Conservation (phyloP, 352 stramenopile species). For the Elongisporangium prolatum region DNA sequence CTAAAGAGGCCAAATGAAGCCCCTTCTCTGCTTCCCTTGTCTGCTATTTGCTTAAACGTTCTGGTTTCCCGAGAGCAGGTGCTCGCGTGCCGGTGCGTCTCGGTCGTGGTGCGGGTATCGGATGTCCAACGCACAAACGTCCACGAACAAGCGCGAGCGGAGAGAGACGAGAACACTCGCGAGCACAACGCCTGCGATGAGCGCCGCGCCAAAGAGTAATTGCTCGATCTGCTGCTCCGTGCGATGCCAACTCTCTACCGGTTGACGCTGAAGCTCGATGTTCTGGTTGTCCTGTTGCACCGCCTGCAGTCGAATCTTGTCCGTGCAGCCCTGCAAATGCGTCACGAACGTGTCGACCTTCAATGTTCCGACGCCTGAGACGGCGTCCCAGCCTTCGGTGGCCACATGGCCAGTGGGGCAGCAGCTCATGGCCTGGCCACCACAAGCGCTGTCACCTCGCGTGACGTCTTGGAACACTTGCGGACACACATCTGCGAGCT, state of each 20-base stretch:
- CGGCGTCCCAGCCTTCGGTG: slow-evolving; percentile 57
- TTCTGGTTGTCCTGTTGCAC: slow-evolving; percentile 6
- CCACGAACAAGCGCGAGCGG: slow-evolving; percentile 31
- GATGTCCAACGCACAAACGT: not conserved
- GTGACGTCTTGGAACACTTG: slow-evolving; percentile 72
- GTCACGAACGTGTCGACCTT: slow-evolving; percentile 31
- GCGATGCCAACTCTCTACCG: slow-evolving; percentile 12
- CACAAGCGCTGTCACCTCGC: slow-evolving; percentile 54
- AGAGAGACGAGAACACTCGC: slow-evolving; percentile 30
- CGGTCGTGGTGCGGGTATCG: slow-evolving; percentile 12
- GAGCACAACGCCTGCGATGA: slow-evolving; percentile 29
- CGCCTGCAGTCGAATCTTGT: slow-evolving; percentile 12
- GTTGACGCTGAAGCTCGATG: slow-evolving; percentile 6
- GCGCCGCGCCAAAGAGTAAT: slow-evolving; percentile 21
- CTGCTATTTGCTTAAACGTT: slow-evolving; percentile 2
- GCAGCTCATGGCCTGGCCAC: slow-evolving; percentile 35
- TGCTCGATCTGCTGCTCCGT: slow-evolving; percentile 18
- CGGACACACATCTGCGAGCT: slow-evolving; percentile 46
- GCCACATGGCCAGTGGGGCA: slow-evolving; percentile 44
- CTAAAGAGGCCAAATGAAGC: slow-evolving; percentile 11
- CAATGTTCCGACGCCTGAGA: slow-evolving; percentile 60
- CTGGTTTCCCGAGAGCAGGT: slow-evolving; percentile 33
- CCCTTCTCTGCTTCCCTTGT: not conserved
- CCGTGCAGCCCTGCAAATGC: slow-evolving; percentile 41
- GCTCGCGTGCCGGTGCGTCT: slow-evolving; percentile 49